Base-by-base conservation (phyloP, 768 basidiomycete genomes). In the Boletus reticuloceps region DNA sequence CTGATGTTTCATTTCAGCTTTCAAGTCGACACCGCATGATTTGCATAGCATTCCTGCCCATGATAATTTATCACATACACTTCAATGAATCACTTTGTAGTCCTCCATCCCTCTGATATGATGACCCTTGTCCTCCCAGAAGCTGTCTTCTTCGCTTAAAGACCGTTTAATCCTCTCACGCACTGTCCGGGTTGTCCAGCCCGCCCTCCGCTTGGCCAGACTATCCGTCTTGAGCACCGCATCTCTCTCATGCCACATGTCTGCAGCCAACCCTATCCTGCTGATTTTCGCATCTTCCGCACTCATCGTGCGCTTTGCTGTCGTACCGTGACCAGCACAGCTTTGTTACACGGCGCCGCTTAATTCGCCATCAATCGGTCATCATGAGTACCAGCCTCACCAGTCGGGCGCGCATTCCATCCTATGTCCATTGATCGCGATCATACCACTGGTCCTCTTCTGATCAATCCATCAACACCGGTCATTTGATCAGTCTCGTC, bases 181-280 rank as follows among this genome's bases (percentile, higher is more conserved):
- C 52, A 14, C n/a, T 16, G 22, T 29, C 41, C 22, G 25, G 17
- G 39, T 40, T 51, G 48, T 50, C 44, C 38, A 57, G 46, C 22
- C 10, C 11, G 11, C 37, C 14, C 38, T 22, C 22, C 36, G 19
- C 40, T 36, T 14, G 41, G 47, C 22, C 56, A 45, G 6, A 9
- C 20, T 29, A 29, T 29, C 16, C 32, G 29, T 49, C 39, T 25
- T 51, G 49, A 22, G 39, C 56, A 56, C 47, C 37, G 57, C 53
- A 47, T 58, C 50, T 37, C 36, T 37, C 43, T 56, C 58, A 9
- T 58, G 60, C 58, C 67, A 60, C 67, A 60, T 65, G 67, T 61
- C 29, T 48, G 42, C 27, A 61, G 63, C 49, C 50, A 6, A 37
- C 42, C 16, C 9, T 27, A 10, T 42, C n/a, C 36, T 50, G 29